Base-by-base conservation (phyloP, 2,329 filamentous ascomycete genomes). In the Coleophoma crateriformis region DNA sequence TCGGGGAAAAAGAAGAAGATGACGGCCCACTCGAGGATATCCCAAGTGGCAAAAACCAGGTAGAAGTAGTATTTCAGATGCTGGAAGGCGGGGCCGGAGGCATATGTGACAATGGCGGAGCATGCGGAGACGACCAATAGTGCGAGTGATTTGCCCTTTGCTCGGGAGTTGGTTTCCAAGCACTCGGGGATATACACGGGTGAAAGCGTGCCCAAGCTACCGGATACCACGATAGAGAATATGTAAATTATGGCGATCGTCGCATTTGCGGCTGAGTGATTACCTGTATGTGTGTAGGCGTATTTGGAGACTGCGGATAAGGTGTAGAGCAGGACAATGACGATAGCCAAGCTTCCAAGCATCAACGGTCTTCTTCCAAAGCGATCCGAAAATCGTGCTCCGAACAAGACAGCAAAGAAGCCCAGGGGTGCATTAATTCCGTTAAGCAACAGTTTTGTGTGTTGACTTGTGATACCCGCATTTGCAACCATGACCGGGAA, bases 1-100 rank as follows among this genome's bases (percentile, higher is more conserved):
- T 81, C 77, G 0, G 78, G 77, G 7, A 80, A 66, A 50, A 69
- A 74, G 56, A 75, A 73, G 58, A 70, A 78, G 4, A 77, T 71
- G 59, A 74, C 79, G 3, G 71, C 48, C 5, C 47, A 50, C 34
- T 68, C 54, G 22, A 65, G 40, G 10, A 59, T 47, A 51, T 64
- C 58, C 62, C 61, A 65, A 32, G 54, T 53, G 5, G 61, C 62
- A 49, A 63, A 64, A 34, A 70, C 61, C 3, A 60, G 45, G 14
- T 62, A 61, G 33, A 69, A 61, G 52, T 70, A 70, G 47, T 65
- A 70, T 6, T 58, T 57, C 14, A 71, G 61, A 14, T 62, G 60
- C 19, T 60, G 45, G 33, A 70, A 65, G 1, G 63, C 66, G n/a
- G 68, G 64, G 4, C 67, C 67, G 49, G 63, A 65, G 50, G 63